Conservation (phyloP, 164 flowering plant genomes). For the Nymphaea colorata region DNA sequence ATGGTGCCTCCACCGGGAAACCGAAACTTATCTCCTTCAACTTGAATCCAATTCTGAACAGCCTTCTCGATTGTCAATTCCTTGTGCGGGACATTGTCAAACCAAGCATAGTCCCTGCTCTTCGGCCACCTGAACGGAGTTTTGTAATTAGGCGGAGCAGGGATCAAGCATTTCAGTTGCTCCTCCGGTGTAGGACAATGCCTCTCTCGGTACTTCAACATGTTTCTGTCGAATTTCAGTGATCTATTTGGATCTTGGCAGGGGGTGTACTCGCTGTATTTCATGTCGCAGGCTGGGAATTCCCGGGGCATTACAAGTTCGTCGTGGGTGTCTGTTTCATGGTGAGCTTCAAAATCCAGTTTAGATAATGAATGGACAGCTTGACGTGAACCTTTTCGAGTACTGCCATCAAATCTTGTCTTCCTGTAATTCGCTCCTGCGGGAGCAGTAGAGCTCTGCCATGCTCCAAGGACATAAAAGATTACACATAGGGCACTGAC, state of each 20-base stretch:
- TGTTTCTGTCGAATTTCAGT: constrained; percentile 55
- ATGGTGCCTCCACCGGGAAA: constrained; percentile 98
- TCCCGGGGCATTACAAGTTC: constrained; percentile 9
- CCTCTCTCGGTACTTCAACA: constrained; percentile 77
- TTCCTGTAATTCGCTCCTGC: constrained; percentile 25
- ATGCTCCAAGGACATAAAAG: constrained; percentile 76
- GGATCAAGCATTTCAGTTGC: constrained; percentile 53
- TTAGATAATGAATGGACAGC: constrained; percentile 6
- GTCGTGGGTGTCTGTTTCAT: constrained; percentile 34
- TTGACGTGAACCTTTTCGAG: neutral
- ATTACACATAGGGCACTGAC: constrained; percentile 75
- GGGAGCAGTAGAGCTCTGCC: constrained; percentile 38
- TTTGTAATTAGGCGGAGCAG: constrained; percentile 88
- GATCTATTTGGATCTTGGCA: constrained; percentile 59
- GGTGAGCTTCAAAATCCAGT: constrained; percentile 75
- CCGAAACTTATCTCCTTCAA: constrained; percentile 78
- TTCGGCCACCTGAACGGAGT: constrained; percentile 96
- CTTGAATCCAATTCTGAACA: constrained; percentile 92
- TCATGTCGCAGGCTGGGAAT: constrained; percentile 54
- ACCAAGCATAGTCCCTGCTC: constrained; percentile 95
- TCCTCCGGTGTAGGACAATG: constrained; percentile 83
- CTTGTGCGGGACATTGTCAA: constrained; percentile 79
- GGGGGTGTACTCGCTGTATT: constrained; percentile 78
- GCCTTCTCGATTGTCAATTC: constrained; percentile 97
- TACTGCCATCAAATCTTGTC: constrained; percentile 21